These are phyloP conservation scores for Metschnikowia lachancei DNA, from an alignment of 805 yeast species.

Conservation along the genomic window DNA sequence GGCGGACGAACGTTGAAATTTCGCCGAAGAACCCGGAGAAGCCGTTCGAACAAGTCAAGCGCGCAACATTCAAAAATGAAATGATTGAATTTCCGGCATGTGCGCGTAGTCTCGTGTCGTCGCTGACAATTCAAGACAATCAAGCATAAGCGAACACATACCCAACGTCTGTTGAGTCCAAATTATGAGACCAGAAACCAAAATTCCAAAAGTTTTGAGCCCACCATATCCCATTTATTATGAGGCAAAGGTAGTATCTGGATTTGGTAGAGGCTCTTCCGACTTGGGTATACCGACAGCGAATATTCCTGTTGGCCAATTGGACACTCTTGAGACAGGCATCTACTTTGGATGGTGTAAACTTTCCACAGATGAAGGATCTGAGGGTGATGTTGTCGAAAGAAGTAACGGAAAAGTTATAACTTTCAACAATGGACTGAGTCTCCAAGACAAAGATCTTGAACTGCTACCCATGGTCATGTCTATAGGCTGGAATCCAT, in stretches of 20 bases:
- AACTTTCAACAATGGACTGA: conserved; percentile 59
- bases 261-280: conserved; percentile 94
- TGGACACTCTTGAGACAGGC: conserved; percentile 59
- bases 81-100: not conserved
- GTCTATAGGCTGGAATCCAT: conserved; percentile 96
- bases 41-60: no score
- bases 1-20: no score
- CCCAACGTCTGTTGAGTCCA: no score
- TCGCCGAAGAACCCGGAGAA: no score
- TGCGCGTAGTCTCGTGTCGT: not conserved
- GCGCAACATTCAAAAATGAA: no score
- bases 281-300: conserved; percentile 97
- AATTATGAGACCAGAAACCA: conserved; percentile 40
- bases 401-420: conserved; percentile 24
- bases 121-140: not conserved
- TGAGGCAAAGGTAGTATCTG: conserved; percentile 57
- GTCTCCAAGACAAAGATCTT: conserved; percentile 43
- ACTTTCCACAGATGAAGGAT: conserved; percentile 22
- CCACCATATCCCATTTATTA: conserved; percentile 50
- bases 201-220: conserved; percentile 43
- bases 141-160: not conserved
- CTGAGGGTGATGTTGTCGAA: conserved; percentile 9
- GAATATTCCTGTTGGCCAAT: conserved; percentile 64
- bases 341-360: conserved; percentile 84
- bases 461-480: conserved; percentile 80